Base-by-base conservation (phyloP, 2,329 filamentous ascomycete species). In the Aspergillus pseudoglaucus region DNA sequence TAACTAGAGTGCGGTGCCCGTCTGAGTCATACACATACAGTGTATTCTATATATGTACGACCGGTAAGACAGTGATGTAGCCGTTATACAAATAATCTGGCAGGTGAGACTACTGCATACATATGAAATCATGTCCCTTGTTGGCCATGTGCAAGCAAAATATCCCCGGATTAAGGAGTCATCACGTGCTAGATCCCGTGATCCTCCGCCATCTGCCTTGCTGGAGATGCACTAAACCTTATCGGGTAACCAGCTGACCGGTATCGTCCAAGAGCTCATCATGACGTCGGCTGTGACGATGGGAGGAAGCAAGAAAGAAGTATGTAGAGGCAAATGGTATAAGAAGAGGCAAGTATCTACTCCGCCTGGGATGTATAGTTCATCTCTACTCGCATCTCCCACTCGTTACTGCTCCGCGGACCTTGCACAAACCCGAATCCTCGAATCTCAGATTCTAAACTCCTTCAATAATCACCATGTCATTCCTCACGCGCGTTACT, bases 401-500 rank as follows among this genome's bases (percentile, higher is more conserved):
- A 9, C 6, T 15, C 18, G 5, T 17, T 18, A 15, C 35, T 38
- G 35, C 35, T 9, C 18, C n/a, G 35, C 35, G 10, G 35, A 15
- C 15, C 5, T n/a, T 38, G 18, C 8, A 38, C 18, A 38, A 18
- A 4, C 35, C 8, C 35, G n/a, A 27, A 27, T 10, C 4, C 25
- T 27, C 9, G 23, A 27, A 27, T 27, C 25, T 27, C 2, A 27
- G 4, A 18, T 12, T 18, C 8, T 10, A 3, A 39, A 18, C 37
- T 18, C 33, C 22, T 8, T 9, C 10, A 10, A 22, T 22, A 22
- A 22, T 14, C 40, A 42, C 3, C 40, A 70, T 71, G 67, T 67
- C 67, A 42, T 67, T 65, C 52, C 53, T 70, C 54, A 53, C 57
- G 40, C 66, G 65, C 50, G 45, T 67, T 44, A 50, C 61, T 50